Evolutionary conservation across 345 rosid species (phyloP).

Genomic region (Salix exigua): DNA sequence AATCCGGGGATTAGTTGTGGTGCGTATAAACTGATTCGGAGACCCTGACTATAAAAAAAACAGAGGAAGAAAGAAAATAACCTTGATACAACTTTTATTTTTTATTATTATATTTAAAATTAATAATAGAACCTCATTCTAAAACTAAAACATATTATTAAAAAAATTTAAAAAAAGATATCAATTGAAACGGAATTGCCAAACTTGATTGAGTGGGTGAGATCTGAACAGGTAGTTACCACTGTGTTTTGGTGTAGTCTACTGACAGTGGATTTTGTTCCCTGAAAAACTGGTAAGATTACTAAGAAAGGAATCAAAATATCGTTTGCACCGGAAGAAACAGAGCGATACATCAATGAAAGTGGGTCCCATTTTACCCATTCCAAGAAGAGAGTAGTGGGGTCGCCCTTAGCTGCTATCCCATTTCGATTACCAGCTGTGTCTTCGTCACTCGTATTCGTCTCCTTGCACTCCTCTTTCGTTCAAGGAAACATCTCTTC

Average conservation of each 20-base stretch:
- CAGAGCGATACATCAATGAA: not conserved
- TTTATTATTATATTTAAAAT: too few species aligned
- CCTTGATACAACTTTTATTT: too few species aligned
- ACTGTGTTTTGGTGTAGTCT: not conserved
- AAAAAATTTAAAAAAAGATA: too few species aligned
- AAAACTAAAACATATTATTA: not conserved
- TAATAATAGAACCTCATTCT: too few species aligned
- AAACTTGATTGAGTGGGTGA: too few species aligned
- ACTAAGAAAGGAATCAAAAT: not conserved
- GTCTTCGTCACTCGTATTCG: not conserved
- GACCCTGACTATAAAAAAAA: too few species aligned
- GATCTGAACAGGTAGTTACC: not conserved
- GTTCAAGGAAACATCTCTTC: slow-evolving; percentile 14
- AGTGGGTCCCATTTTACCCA: slow-evolving; percentile 17
- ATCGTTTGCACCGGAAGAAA: slow-evolving; percentile 6
- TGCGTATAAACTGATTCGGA: too few species aligned
- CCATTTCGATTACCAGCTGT: slow-evolving; percentile 26
- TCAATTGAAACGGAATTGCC: too few species aligned
- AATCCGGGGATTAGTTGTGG: too few species aligned
- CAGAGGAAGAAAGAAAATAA: too few species aligned
- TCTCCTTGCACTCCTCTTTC: slow-evolving; percentile 4
- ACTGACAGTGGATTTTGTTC: not conserved
- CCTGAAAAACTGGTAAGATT: not conserved
- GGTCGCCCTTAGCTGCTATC: slow-evolving; percentile 11
- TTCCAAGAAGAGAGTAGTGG: slow-evolving; percentile 12